Evolutionary conservation across 768 basidiomycete species (phyloP), one percentile per base, ranked within the genome.

Genomic region (Amanita polypyramis): DNA sequence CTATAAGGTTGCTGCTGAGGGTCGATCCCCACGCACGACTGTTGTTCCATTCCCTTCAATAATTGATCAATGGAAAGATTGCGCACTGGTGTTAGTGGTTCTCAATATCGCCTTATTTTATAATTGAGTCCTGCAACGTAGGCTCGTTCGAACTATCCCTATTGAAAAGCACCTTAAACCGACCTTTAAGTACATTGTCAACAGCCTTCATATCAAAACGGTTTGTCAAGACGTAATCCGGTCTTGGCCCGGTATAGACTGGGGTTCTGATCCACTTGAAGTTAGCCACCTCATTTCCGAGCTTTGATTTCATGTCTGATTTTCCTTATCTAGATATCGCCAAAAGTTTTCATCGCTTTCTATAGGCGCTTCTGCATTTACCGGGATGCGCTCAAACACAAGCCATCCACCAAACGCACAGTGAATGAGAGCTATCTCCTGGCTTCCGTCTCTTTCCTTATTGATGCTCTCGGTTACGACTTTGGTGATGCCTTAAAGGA

Each of bases 41-140:
- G 52, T 70, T 19, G 58, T 73, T 17, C 61, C 61, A 17, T 62
- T 11, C 15, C 56, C 8, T 65, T 65, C 0, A 62, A 21, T 60
- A 14, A 73, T 74, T 47, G 79, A 81, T 51, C 65, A 66, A 2
- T 80, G 77, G 78, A 75, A 73, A 58, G 70, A 76, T 32, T 81
- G 60, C 56, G 72, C 72, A 53, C 75, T 80, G 43, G 74, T 76
- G 72, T 74, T 57, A 21, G 69, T 53, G 10, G 36, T 27, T 27
- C 25, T 27, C 25, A 27, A 27, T 27, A 27, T 7, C 25, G 25
- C 4, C 25, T 27, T 27, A 27, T 27, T 3, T 27, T 27, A 7
- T 27, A 30, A 10, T 43, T 11, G 6, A 15, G 20, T 46, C 32
- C 5, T 48, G 20, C 2, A 4, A 6, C 42, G n/a, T 11, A 79